Evolutionary conservation across 2,329 filamentous ascomycete genomes (phyloP).

Genomic region (Boeremia exigua): DNA sequence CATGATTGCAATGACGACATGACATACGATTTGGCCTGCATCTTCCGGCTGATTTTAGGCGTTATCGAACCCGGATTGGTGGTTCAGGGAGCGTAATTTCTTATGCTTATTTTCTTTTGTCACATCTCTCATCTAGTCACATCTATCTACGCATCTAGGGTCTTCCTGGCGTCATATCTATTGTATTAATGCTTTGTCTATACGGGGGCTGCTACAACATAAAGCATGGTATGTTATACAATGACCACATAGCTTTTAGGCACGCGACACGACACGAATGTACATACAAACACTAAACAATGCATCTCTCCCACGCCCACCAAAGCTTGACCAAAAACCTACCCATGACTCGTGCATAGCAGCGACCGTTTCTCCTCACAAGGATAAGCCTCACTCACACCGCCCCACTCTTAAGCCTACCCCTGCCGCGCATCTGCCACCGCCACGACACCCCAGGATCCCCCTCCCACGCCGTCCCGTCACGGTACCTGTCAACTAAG

Average conservation of each 20-base stretch:
- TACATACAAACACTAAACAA: constrained; percentile 7
- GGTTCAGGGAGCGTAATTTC: constrained; percentile 7
- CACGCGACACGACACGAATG: constrained; percentile 14
- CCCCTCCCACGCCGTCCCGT: too few species aligned
- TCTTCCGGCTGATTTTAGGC: constrained; percentile 5
- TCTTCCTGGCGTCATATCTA: not conserved
- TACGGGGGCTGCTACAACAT: not conserved
- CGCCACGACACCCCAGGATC: too few species aligned
- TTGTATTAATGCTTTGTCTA: not conserved
- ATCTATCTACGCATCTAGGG: constrained; percentile 5
- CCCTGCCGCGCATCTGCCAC: not conserved
- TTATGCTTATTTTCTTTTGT: constrained; percentile 17
- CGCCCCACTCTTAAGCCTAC: not conserved
- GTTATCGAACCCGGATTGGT: not conserved
- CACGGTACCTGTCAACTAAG: too few species aligned
- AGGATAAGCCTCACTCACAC: constrained; percentile 10
- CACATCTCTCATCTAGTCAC: not conserved
- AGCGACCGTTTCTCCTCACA: not conserved
- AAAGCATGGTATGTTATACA: not conserved
- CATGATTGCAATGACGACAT: constrained; percentile 24
- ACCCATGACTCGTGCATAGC: not conserved
- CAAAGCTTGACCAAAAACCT: not conserved
- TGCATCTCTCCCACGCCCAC: not conserved
- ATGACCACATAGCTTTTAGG: constrained; percentile 11
- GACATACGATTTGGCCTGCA: constrained; percentile 10